A percentile compares a stretch with the other conserved stretches of the same genome.
These are phyloP conservation scores for Aspergillus flavus DNA, from an alignment of 2,329 filamentous ascomycete species.

Conservation along the genomic window DNA sequence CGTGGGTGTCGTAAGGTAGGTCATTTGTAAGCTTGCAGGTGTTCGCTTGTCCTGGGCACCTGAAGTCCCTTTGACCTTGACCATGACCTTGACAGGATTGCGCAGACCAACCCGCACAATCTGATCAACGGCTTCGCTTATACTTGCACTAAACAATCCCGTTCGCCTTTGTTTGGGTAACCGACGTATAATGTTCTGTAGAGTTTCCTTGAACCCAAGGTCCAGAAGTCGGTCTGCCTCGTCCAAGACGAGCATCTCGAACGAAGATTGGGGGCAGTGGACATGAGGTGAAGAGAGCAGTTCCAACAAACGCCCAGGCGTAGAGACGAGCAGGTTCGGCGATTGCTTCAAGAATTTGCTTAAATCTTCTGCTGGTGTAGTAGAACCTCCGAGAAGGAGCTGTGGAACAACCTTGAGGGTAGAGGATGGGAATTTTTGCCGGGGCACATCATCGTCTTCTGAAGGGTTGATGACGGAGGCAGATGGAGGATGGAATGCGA, in stretches of 20 bases:
- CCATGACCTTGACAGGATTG: constrained; percentile 92
- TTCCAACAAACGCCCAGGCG: constrained; percentile 86
- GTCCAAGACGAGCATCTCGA: constrained; percentile 89
- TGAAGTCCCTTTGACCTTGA: constrained; percentile 79
- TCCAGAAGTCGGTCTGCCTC: constrained; percentile 93
- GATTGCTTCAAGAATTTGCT: constrained; percentile 80
- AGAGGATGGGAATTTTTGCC: constrained; percentile 47
- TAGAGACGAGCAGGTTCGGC: constrained; percentile 87
- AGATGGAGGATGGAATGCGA: constrained; percentile 82
- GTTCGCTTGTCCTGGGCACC: constrained; percentile 83
- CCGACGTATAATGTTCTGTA: constrained; percentile 80
- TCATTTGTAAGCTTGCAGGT: constrained; percentile 87
- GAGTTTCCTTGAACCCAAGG: constrained; percentile 87
- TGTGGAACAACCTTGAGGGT: constrained; percentile 73
- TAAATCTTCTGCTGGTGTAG: constrained; percentile 80
- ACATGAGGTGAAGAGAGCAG: constrained; percentile 84
- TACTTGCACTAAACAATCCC: constrained; percentile 89
- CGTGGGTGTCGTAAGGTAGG: constrained; percentile 74
- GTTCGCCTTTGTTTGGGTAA: constrained; percentile 93
- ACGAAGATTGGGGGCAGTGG: constrained; percentile 82
- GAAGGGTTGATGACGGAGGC: constrained; percentile 52
- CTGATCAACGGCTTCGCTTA: constrained; percentile 93
- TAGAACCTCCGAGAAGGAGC: constrained; percentile 82
- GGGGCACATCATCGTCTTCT: constrained; percentile 45
- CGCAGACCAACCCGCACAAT: constrained; percentile 88